Evolutionary conservation across 345 rosid species (phyloP).

Genomic region (Lepidium didymum): DNA sequence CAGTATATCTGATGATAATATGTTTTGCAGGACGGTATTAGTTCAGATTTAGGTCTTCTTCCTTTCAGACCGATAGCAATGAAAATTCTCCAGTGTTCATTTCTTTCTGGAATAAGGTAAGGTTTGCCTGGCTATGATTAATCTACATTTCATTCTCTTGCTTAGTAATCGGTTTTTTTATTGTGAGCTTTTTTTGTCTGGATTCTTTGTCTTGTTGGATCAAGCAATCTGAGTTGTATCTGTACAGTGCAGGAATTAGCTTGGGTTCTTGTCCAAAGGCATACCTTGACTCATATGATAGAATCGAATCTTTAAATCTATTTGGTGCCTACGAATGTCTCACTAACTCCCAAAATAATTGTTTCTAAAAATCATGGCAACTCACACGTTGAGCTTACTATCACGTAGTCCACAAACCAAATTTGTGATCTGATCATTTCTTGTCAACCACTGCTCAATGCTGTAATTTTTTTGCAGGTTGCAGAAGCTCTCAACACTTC

Average conservation of each 20-base stretch:
- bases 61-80: constrained; percentile 67
- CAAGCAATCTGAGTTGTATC: neutral
- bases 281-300: neutral
- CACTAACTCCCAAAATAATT: neutral
- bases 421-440: neutral
- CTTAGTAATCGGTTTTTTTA: neutral
- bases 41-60: constrained; percentile 54
- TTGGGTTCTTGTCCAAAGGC: neutral
- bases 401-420: neutral
- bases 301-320: neutral
- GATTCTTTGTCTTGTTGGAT: neutral
- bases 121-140: neutral
- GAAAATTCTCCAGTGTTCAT: constrained; percentile 84
- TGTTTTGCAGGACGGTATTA: constrained; percentile 50
- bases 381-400: neutral
- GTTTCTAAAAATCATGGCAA: neutral
- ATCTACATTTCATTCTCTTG: neutral
- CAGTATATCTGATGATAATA: neutral
- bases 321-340: neutral
- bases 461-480: constrained; percentile 29
- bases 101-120: constrained; percentile 69
- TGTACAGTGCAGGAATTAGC: neutral
- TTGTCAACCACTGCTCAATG: neutral
- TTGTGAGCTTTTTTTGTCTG: neutral
- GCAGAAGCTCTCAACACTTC: constrained; percentile 40